Base-by-base conservation (phyloP, 2,329 filamentous ascomycete species). In the Trematosphaeria pertusa region DNA sequence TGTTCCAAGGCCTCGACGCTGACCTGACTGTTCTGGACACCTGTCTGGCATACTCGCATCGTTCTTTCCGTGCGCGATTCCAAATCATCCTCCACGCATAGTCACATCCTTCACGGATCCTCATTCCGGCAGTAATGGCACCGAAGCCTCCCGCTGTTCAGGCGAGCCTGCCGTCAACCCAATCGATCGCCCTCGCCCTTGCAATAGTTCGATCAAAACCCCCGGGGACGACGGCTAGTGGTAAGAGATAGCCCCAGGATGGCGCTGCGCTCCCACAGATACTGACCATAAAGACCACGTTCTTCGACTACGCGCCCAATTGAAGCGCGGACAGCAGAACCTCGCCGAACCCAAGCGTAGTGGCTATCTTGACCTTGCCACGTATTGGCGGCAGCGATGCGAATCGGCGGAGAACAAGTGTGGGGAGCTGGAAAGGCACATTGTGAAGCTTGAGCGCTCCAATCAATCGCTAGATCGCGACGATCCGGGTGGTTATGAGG, bases 191-290 rank as follows among this genome's bases (percentile, higher is more conserved):
- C 3, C 54, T 71, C 12, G 71, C 70, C 5, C 51, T 73, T 32
- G 64, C 66, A 3, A 52, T 74, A n/a, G 50, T 75, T n/a, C 61
- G 59, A 17, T 63, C 65, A 2, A 78, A 74, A 46, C 74, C 75
- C 4, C 33, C 49, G 4, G 62, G 58, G 0, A 46, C 69, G 14
- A 52, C 61, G 2, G 57, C 73, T 3, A 61, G 62, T 64, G 69
- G 71, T 69, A 9, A 46, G 54, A 46, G 5, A 2, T n/a, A 4
- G 11, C n/a, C 6, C 18, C 2, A 4, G 8, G 12, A 28, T 20
- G 18, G 18, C 2, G 9, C 11, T 24, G 8, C 12, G 9, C 17
- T 14, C 12, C 21, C 2, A 7, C 9, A n/a, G 12, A 20, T 36
- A 18, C 33, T 60, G 28, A 62, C 32, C 11, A 5, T 7, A 5